These are phyloP conservation scores for Plasmodium inui DNA, from an alignment of 169 alveolate genomes.

Conservation along the genomic window DNA sequence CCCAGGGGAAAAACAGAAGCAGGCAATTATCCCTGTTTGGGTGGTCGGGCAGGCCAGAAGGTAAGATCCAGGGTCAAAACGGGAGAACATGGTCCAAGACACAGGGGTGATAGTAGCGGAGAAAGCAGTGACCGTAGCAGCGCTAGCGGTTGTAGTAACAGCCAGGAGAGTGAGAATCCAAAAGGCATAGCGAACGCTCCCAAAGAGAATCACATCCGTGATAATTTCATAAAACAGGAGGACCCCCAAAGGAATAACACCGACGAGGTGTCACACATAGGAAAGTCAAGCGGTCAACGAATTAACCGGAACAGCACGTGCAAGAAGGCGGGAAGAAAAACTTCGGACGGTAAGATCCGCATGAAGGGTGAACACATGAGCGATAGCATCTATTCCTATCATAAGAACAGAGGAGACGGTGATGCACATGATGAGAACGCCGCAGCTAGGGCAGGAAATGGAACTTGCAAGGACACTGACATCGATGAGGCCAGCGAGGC, in stretches of 20 bases:
- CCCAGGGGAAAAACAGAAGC: neutral
- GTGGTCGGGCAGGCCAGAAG: neutral
- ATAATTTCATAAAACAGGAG: neutral
- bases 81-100: neutral
- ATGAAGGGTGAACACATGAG: neutral
- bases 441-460: neutral
- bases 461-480: neutral
- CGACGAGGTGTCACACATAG: neutral
- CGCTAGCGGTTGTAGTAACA: neutral
- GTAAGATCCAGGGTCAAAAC: neutral
- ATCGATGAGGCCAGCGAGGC: neutral
- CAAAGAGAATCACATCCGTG: neutral
- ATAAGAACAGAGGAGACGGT: neutral
- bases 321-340: neutral
- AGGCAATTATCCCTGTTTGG: neutral
- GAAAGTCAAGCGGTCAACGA: neutral
- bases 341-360: neutral
- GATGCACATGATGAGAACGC: neutral
- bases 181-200: neutral
- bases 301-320: neutral
- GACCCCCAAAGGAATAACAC: neutral
- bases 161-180: neutral
- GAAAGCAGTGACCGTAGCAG: neutral
- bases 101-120: neutral
- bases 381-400: neutral